Conservation (phyloP, 192 early-diverging fungal species). For the Rhizophagus prolifer region DNA sequence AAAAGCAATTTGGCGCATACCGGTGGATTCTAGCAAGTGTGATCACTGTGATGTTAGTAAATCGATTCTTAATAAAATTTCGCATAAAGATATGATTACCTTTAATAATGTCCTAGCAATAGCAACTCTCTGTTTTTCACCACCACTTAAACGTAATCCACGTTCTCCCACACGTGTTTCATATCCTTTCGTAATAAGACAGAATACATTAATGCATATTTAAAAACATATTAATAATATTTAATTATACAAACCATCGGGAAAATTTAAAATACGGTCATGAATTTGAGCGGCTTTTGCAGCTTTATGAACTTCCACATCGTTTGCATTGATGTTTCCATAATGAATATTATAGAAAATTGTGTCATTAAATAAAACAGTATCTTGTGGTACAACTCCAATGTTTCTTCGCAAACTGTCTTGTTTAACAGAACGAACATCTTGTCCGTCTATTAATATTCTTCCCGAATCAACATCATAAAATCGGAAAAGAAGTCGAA, state of each 20-base stretch:
- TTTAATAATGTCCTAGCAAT: conserved; percentile 84
- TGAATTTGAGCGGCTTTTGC: conserved; percentile 81
- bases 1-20: background rate
- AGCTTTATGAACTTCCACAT: conserved; percentile 66
- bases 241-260: conserved; percentile 57
- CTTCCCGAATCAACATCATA: conserved; percentile 83
- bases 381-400: conserved; percentile 95
- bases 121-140: conserved; percentile 90
- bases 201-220: background rate
- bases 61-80: background rate
- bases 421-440: conserved; percentile 66
- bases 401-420: conserved; percentile 75
- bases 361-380: conserved; percentile 95
- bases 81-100: conserved; percentile 10
- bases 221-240: background rate
- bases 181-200: conserved; percentile 35
- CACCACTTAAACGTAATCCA: conserved; percentile 80
- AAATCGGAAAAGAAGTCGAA: conserved; percentile 85
- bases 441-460: conserved; percentile 86
- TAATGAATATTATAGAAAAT: conserved; percentile 95
- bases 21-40: background rate
- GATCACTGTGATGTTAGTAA: background rate
- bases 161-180: conserved; percentile 69
- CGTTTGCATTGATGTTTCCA: conserved; percentile 64
- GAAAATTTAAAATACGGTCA: conserved; percentile 72